Evolutionary conservation across 495 filamentous ascomycete genomes (phyloP).

Genomic region (Trichoderma asperelloides): DNA sequence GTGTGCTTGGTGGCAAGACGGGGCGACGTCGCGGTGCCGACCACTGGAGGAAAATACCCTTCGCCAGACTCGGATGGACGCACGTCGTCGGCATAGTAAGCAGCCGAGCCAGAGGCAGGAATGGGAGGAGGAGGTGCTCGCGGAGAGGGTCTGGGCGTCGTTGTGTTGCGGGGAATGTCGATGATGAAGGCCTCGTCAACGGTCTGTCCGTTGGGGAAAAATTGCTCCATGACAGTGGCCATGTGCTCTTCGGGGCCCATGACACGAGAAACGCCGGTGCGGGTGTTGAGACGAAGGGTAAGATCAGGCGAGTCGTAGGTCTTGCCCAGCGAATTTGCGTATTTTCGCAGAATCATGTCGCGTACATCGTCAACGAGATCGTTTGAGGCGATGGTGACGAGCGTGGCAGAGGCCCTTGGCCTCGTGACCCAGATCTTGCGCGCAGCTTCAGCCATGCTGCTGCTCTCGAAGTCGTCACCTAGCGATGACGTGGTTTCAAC

Average conservation of each 20-base stretch:
- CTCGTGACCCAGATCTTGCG: slow-evolving; percentile 94
- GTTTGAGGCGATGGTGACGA: slow-evolving; percentile 76
- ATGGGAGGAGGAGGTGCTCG: slow-evolving; percentile 36
- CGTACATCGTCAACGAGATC: slow-evolving; percentile 92
- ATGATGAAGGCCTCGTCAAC: slow-evolving; percentile 90
- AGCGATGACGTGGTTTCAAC: background rate
- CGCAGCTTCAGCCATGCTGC: slow-evolving; percentile 41
- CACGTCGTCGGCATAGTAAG: slow-evolving; percentile 51
- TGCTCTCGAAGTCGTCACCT: background rate
- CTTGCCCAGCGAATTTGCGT: slow-evolving; percentile 81
- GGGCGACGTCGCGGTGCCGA: slow-evolving; percentile 48
- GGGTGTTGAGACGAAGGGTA: slow-evolving; percentile 45
- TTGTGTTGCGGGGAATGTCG: slow-evolving; percentile 64
- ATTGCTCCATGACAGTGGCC: slow-evolving; percentile 64
- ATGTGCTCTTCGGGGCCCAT: slow-evolving; percentile 86
- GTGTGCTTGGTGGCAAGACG: slow-evolving; percentile 29
- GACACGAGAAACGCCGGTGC: slow-evolving; percentile 52
- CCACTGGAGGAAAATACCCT: slow-evolving; percentile 79
- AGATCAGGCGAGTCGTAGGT: slow-evolving; percentile 88
- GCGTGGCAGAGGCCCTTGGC: slow-evolving; percentile 72
- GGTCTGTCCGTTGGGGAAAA: slow-evolving; percentile 80
- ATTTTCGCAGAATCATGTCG: slow-evolving; percentile 87
- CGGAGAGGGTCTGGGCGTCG: slow-evolving; percentile 76
- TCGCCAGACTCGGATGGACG: slow-evolving; percentile 62
- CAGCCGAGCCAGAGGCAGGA: slow-evolving; percentile 29